These are phyloP conservation scores for Candida quercuum DNA, from an alignment of 805 yeast species.

Conservation along the genomic window DNA sequence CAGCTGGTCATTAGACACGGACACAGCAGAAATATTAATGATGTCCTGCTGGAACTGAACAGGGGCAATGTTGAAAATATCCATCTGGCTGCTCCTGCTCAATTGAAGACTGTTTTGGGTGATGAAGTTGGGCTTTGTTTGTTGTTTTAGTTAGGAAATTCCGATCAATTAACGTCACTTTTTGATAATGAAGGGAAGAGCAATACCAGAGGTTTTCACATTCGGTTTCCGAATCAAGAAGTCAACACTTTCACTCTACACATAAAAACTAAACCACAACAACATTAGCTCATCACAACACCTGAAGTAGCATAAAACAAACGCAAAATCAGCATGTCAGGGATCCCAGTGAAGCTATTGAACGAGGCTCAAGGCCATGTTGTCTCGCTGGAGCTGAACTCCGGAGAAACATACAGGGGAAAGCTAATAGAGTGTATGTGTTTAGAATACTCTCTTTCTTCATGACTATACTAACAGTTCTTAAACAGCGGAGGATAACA, in stretches of 20 bases:
- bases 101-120: no score
- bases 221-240: slow-evolving; percentile 8
- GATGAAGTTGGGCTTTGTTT: background rate
- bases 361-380: slow-evolving; percentile 89
- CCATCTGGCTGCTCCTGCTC: slow-evolving; percentile 2
- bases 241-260: slow-evolving; percentile 1
- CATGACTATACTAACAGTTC: background rate
- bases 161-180: no score
- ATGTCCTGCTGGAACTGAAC: slow-evolving; percentile 50
- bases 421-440: slow-evolving; percentile 63
- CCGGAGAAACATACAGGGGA: slow-evolving; percentile 88
- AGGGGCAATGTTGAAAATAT: slow-evolving; percentile 27
- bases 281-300: no score
- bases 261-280: no score
- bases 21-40: slow-evolving; percentile 41
- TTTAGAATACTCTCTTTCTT: background rate
- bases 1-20: slow-evolving; percentile 50
- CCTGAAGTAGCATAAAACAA: background rate
- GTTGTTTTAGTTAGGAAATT: background rate
- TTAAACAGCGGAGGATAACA: slow-evolving; percentile 63
- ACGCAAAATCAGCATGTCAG: slow-evolving; percentile 28
- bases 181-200: no score
- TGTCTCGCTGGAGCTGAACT: slow-evolving; percentile 73
- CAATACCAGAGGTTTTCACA: no score
- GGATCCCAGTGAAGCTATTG: slow-evolving; percentile 80